phyloP scores from a whole-genome alignment of 2,329 filamentous ascomycete genomes.

The Clonostachys sp. region DNA sequence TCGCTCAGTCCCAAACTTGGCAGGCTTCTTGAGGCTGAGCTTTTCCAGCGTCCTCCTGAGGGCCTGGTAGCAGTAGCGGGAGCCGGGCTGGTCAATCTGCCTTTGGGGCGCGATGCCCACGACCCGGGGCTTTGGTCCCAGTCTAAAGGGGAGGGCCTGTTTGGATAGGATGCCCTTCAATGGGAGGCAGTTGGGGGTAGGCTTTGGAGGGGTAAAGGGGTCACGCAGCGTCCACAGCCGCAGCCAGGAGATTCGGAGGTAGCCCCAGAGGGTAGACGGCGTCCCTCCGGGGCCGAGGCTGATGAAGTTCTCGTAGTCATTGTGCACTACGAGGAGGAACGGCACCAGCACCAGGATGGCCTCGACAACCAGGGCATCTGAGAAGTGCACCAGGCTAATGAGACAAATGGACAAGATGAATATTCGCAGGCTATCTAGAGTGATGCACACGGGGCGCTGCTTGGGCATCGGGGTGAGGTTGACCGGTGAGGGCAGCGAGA shows the following conservation, averaged over 20 bases:
- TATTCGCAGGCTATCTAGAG: slow-evolving; percentile 45
- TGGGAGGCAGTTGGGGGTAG: slow-evolving; percentile 46
- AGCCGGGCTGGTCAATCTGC: slow-evolving; percentile 65
- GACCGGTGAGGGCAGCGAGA: not conserved
- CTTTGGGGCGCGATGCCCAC: slow-evolving; percentile 78
- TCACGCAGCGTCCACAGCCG: slow-evolving; percentile 67
- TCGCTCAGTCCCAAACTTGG: slow-evolving; percentile 53
- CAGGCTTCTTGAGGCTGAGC: slow-evolving; percentile 40
- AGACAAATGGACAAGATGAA: slow-evolving; percentile 38
- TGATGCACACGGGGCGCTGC: slow-evolving; percentile 47
- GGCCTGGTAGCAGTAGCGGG: slow-evolving; percentile 44
- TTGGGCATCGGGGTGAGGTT: slow-evolving; percentile 19
- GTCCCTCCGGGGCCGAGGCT: slow-evolving; percentile 77
- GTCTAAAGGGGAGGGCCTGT: slow-evolving; percentile 52
- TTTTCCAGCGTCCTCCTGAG: slow-evolving; percentile 48
- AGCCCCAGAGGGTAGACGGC: slow-evolving; percentile 68
- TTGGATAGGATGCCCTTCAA: slow-evolving; percentile 52
- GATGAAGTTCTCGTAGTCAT: slow-evolving; percentile 73
- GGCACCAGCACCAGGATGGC: slow-evolving; percentile 45
- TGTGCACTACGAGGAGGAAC: slow-evolving; percentile 47
- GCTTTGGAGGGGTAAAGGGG: slow-evolving; percentile 55
- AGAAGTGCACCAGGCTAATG: slow-evolving; percentile 45
- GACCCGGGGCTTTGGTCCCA: slow-evolving; percentile 60
- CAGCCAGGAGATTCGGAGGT: slow-evolving; percentile 68
- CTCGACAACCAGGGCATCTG: slow-evolving; percentile 42